Conservation (phyloP, 306 rosid species). For the Vicia sativa region DNA sequence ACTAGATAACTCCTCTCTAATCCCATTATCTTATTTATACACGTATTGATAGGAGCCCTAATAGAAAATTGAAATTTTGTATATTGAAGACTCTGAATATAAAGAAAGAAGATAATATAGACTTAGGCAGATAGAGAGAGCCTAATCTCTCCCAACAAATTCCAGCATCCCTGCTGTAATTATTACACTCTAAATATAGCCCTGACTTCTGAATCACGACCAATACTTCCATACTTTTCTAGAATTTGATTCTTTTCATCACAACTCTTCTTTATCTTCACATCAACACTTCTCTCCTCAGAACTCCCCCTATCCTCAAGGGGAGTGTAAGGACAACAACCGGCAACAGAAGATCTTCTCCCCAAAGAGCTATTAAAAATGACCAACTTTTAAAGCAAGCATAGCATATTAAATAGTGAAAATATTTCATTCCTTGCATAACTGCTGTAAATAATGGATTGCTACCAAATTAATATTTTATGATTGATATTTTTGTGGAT, state of each 20-base stretch:
- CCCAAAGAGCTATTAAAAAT: background rate
- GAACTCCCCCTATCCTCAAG: background rate
- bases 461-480: background rate
- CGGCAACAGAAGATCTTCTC: background rate
- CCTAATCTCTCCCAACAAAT: no score
- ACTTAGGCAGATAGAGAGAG: no score
- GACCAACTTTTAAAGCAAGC: background rate
- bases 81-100: background rate
- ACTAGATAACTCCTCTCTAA: background rate
- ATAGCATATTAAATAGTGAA: background rate
- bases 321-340: background rate
- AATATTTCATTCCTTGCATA: conserved; percentile 1
- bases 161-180: no score
- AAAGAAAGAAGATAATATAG: background rate
- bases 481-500: conserved; percentile 6
- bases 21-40: background rate
- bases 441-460: background rate
- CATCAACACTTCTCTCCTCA: background rate
- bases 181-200: background rate
- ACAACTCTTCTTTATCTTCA: background rate
- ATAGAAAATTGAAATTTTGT: background rate
- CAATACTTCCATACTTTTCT: background rate
- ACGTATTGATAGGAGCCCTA: background rate
- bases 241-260: background rate
- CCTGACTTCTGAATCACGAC: background rate